Evolutionary conservation across 169 alveolate species (phyloP), one percentile per base, ranked within the genome.

Genomic region (Plasmodium chabaudi): DNA sequence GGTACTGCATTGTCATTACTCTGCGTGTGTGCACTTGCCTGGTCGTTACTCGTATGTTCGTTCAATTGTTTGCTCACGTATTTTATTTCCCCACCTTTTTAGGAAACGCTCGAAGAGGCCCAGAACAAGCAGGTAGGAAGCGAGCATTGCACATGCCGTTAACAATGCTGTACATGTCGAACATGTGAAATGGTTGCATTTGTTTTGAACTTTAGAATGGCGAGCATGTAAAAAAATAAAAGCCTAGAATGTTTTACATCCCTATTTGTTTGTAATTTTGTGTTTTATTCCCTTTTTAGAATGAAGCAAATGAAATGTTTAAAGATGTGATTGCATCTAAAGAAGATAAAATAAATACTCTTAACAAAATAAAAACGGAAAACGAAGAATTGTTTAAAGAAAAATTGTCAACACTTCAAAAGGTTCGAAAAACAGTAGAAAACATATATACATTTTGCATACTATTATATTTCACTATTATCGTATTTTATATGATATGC

Each of bases 361-460:
- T 82, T 68, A 69, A 60, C 46, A 51, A 82, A 55, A 68, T 82
- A 10, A 82, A 82, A 46, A 69, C 47, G 86, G 90, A 82, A 53
- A 82, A 82, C 51, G 90, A 82, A 27, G 42, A 82, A 47, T 9
- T 47, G 21, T 82, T 82, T 64, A 82, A 39, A 34, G 90, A 82
- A 42, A 82, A 82, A 42, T 70, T 82, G 57, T 42, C 59, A 1
- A 44, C 21, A 5, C 90, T 82, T 46, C 90, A 82, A 60, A 59
- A 82, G 84, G 90, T 82, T 60, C 39, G 25, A 42, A 21, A 21
- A 49, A 23, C n/a, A 9, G 17, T 51, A 12, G 9, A 2, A 51
- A 51, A 51, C 4, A 9, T 34, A 34, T 34, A 34, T 34, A 3
- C 4, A 6, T 34, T 34, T 34, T 34, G 5, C 4, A n/a, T n/a